Evolutionary conservation across 1,139 yeast genomes (phyloP).

Genomic region (Yamadazyma blattariae): DNA sequence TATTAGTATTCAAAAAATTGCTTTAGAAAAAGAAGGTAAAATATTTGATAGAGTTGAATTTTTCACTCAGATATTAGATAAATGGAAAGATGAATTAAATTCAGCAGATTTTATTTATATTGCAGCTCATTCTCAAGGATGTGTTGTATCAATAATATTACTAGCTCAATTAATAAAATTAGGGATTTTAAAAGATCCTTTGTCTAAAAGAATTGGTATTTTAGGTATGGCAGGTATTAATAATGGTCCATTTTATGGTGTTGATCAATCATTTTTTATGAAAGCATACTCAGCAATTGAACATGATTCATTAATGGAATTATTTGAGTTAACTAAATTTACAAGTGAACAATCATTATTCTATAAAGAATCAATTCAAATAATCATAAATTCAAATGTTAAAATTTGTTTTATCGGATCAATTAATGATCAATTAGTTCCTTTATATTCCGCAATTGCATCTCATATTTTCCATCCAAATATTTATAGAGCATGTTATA

Average conservation of each 20-base stretch:
- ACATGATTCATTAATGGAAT: conserved; percentile 77
- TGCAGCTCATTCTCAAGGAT: conserved; percentile 95
- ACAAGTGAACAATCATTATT: conserved; percentile 69
- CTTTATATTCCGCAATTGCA: conserved; percentile 78
- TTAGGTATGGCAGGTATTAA: conserved; percentile 95
- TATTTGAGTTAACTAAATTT: conserved; percentile 82
- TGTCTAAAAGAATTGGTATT: conserved; percentile 59
- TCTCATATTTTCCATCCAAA: conserved; percentile 86
- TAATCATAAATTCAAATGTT: conserved; percentile 65
- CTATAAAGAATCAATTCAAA: conserved; percentile 64
- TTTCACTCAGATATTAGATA: conserved; percentile 67
- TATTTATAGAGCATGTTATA: conserved; percentile 82
- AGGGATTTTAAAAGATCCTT: conserved; percentile 56
- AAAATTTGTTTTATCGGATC: conserved; percentile 83
- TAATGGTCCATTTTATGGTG: conserved; percentile 90
- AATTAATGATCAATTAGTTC: conserved; percentile 43
- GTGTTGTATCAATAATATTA: conserved; percentile 83
- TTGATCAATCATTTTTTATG: conserved; percentile 78
- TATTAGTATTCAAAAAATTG: conserved; percentile 80
- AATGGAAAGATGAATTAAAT: conserved; percentile 68
- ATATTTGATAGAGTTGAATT: conserved; percentile 81
- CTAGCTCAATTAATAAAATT: conserved; percentile 68
- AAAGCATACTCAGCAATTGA: conserved; percentile 90
- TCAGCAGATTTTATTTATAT: conserved; percentile 82
- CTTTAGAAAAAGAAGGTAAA: conserved; percentile 90